A percentile compares a stretch with the other conserved stretches of the same genome.
phyloP scores from a whole-genome alignment of 2,329 filamentous ascomycete species.

The Cordyceps sp. region DNA sequence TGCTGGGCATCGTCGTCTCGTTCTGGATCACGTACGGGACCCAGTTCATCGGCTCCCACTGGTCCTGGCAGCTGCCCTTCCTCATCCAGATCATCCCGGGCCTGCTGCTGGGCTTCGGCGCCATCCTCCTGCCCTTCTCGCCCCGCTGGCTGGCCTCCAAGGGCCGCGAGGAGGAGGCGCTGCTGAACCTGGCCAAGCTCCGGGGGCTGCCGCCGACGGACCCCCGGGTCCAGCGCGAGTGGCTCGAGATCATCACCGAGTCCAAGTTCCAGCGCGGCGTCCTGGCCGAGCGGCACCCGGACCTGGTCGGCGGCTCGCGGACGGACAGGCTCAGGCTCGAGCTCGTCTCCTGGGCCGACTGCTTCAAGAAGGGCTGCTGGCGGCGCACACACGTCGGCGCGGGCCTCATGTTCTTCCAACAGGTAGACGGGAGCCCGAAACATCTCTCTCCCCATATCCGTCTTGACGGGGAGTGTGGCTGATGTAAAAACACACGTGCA shows the following conservation, averaged over 20 bases:
- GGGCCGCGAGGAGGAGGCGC: constrained; percentile 9
- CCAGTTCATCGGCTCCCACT: constrained; percentile 9
- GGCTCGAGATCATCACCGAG: constrained; percentile 10
- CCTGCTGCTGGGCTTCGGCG: constrained; percentile 9
- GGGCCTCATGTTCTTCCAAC: constrained; percentile 40
- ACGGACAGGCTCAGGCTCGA: constrained; percentile 25
- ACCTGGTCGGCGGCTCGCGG: constrained; percentile 16
- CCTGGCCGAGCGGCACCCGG: constrained; percentile 15
- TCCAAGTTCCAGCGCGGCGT: constrained; percentile 9
- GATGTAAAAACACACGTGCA: too few relatives aligned
- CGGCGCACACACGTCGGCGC: constrained; percentile 27
- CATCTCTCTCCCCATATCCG: too few relatives aligned
- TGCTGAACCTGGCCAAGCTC: constrained; percentile 8
- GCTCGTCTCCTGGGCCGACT: constrained; percentile 29
- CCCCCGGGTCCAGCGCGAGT: constrained; percentile 8
- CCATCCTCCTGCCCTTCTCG: constrained; percentile 10
- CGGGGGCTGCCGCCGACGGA: constrained; percentile 8
- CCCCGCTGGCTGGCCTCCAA: constrained; percentile 12
- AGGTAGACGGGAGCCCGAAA: too few relatives aligned
- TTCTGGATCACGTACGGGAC: constrained; percentile 16
- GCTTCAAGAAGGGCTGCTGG: constrained; percentile 30
- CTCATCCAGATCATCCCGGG: constrained; percentile 12
- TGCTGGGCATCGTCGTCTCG: constrained; percentile 13
- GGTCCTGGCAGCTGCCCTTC: constrained; percentile 14
- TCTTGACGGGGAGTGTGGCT: background rate